phyloP scores from a whole-genome alignment of 2,329 filamentous ascomycete species.

The Penicillium hesseltinei region DNA sequence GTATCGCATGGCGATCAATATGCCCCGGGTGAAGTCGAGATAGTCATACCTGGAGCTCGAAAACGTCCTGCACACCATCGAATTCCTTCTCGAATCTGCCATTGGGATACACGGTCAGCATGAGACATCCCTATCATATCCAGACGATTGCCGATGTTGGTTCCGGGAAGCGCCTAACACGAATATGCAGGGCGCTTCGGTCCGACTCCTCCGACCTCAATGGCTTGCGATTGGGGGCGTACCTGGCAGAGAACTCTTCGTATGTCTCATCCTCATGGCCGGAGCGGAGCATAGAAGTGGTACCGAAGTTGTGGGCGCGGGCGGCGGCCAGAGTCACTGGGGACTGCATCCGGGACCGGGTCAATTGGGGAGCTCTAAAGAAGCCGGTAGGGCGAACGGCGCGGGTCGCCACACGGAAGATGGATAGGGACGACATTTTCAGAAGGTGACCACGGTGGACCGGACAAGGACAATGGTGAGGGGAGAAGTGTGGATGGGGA shows the following conservation, averaged over 20 bases:
- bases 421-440: conserved; percentile 63
- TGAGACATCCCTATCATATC: conserved; percentile 22
- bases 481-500: conserved; percentile 22
- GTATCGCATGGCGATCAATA: conserved; percentile 19
- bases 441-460: conserved; percentile 21
- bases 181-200: conserved; percentile 13
- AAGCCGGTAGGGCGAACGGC: conserved; percentile 58
- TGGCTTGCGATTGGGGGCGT: conserved; percentile 41
- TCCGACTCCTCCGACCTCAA: conserved; percentile 17
- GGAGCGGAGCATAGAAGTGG: conserved; percentile 56
- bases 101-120: conserved; percentile 40
- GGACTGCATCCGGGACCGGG: conserved; percentile 57
- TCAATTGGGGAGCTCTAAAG: conserved; percentile 63
- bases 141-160: conserved; percentile 3
- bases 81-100: conserved; percentile 99
- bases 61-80: conserved; percentile 94
- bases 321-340: conserved; percentile 54
- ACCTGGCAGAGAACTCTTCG: conserved; percentile 98
- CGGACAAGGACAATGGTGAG: conserved; percentile 22
- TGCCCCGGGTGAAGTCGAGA: conserved; percentile 13
- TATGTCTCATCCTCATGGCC: conserved; percentile 93
- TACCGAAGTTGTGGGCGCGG: conserved; percentile 63
- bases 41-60: conserved; percentile 89
- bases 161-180: conserved; percentile 13
- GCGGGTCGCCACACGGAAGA: conserved; percentile 71